These are phyloP conservation scores for Yamadazyma insecticola DNA, from an alignment of 805 yeast species.

Conservation along the genomic window DNA sequence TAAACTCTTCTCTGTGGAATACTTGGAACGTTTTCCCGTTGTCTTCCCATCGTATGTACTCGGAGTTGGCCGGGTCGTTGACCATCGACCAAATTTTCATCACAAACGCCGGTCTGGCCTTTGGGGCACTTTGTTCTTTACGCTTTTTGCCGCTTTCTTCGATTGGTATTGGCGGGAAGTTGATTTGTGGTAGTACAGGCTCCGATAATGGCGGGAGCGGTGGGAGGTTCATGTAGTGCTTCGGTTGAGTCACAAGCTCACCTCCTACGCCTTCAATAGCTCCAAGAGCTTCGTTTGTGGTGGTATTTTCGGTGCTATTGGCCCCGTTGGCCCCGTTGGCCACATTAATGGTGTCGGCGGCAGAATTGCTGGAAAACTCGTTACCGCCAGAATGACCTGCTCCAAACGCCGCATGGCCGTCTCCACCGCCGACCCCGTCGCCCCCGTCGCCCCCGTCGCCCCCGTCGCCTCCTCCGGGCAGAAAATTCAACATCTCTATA, in stretches of 20 bases:
- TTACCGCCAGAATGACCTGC: background rate
- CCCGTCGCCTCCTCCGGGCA: no score
- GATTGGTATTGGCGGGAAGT: conserved; percentile 6
- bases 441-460: no score
- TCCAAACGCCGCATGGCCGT: background rate
- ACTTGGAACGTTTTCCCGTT: conserved; percentile 88
- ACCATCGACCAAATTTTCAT: conserved; percentile 95
- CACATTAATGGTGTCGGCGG: no score
- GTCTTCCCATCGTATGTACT: conserved; percentile 76
- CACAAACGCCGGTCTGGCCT: conserved; percentile 83
- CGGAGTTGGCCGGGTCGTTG: conserved; percentile 66
- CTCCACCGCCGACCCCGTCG: no score
- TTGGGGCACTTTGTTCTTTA: conserved; percentile 35
- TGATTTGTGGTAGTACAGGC: conserved; percentile 20
- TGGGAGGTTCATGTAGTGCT: conserved; percentile 15
- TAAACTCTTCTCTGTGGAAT: conserved; percentile 76
- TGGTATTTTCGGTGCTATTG: no score
- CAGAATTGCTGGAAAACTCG: no score
- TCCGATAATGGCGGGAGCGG: conserved; percentile 27
- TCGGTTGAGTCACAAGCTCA: conserved; percentile 9
- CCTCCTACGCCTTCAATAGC: background rate
- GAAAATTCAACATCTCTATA: no score
- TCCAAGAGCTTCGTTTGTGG: background rate
- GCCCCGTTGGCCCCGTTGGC: no score
- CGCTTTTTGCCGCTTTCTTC: conserved; percentile 16